phyloP scores from a whole-genome alignment of 345 rosid genomes.

The Erysimum cheiranthoides region DNA sequence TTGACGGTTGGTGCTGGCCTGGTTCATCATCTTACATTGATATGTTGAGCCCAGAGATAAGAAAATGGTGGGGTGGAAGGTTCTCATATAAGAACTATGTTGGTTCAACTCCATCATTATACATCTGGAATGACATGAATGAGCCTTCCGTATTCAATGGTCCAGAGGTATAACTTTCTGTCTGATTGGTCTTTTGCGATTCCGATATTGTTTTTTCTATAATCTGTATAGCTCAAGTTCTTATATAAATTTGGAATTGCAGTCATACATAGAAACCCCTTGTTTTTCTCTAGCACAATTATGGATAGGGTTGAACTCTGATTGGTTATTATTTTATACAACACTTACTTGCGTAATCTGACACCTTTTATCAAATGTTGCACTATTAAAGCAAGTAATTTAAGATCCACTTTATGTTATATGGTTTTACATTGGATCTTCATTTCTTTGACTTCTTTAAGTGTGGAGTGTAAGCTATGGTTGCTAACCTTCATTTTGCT shows the following conservation, averaged over 20 bases:
- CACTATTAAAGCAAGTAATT: constrained; percentile 1
- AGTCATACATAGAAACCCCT: background rate
- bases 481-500: constrained; percentile 1
- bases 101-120: constrained; percentile 90
- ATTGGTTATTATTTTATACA: background rate
- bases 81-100: constrained; percentile 76
- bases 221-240: constrained; percentile 10
- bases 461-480: background rate
- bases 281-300: background rate
- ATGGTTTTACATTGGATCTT: constrained; percentile 2
- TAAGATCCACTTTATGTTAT: background rate
- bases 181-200: constrained; percentile 20
- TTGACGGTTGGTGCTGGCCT: constrained; percentile 99
- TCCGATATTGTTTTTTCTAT: constrained; percentile 8
- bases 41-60: constrained; percentile 84
- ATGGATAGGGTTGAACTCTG: constrained; percentile 6
- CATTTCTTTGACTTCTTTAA: background rate
- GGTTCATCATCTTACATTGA: constrained; percentile 95
- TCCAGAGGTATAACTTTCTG: constrained; percentile 78
- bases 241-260: background rate
- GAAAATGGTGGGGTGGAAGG: constrained; percentile 88
- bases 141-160: constrained; percentile 99
- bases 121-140: constrained; percentile 99
- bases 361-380: constrained; percentile 12
- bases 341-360: constrained; percentile 20